A percentile compares a stretch with the other conserved stretches of the same genome.
phyloP scores from a whole-genome alignment of 495 filamentous ascomycete species.

The Evernia prunastri region DNA sequence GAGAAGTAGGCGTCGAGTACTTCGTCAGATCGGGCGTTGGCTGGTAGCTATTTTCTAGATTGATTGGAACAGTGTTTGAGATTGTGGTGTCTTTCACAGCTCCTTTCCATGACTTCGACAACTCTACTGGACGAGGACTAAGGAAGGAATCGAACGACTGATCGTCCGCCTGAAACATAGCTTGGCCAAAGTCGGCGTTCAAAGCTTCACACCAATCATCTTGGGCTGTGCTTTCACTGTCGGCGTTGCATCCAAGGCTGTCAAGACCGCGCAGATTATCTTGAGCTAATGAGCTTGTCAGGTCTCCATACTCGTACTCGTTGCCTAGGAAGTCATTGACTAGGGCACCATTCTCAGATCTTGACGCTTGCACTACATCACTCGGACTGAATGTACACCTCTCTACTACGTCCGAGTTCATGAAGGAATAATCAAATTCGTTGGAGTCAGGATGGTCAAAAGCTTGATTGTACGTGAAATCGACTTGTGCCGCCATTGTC shows the following conservation, averaged over 20 bases:
- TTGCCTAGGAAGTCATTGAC: not conserved
- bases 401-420: not conserved
- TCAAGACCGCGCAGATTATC: not conserved
- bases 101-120: not conserved
- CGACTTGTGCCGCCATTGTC: not conserved
- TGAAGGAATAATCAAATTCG: not conserved
- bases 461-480: not conserved
- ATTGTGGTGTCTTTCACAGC: not conserved
- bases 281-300: not conserved
- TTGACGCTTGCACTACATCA: not conserved
- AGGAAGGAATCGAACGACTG: not conserved
- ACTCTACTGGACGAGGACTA: not conserved
- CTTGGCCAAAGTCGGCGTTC: not conserved
- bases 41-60: not conserved
- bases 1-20: not conserved
- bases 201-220: not conserved
- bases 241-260: not conserved
- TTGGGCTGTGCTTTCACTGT: not conserved
- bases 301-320: not conserved
- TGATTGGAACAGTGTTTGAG: not conserved
- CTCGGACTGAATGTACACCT: not conserved
- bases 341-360: not conserved
- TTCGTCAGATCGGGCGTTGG: conserved; percentile 5
- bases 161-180: not conserved
- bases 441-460: not conserved